Base-by-base conservation (phyloP, 345 rosid genomes). In the rapeseed (Brassica napus) region DNA sequence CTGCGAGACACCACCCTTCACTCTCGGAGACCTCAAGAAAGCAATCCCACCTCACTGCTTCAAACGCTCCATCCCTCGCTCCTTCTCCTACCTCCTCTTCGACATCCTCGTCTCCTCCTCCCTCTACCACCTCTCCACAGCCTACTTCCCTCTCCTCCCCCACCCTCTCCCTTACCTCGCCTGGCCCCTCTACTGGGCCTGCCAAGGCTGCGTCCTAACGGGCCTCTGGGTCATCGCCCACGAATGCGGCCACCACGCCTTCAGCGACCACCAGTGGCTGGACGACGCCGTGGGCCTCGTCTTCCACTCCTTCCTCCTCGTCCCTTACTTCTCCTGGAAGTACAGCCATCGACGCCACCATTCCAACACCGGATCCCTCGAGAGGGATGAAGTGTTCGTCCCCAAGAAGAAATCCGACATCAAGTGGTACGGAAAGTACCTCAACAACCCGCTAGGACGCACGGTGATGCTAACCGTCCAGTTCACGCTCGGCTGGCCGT, bases 171-270 rank as follows among this genome's bases (percentile, higher is more conserved):
- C 89, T 11, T 89, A 78, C 68, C 12, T 90, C 16, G 96, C 96
- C 4, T 94, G 98, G 98, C 88, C 90, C 0, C 63, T 89, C 69
- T 94, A 94, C 78, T 88, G 98, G 94, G 84, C 78, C 12, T 12
- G 88, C 30, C 98, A 92, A 76, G 98, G 98, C 74, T 86, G 88
- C 72, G 72, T 92, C 73, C 82, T 86, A 18, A 90, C 94, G 0
- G 96, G 97, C 11, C 83, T 91, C 61, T 92, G 98, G 98, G 97
- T 94, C 60, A 77, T 94, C 39, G 97, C 94, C 3, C 98, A 94
- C 12, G 98, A 94, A 69, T 94, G 98, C 1, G 98, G 98, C 68
- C 98, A 94, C 83, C 97, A 94, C 31, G 97, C 98, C 62, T 92
- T 94, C 84, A 94, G 98, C 54, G 93, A 91, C 63, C 86, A 91